phyloP scores from a whole-genome alignment of 139 green algal species.

The Volvox reticuliferus region DNA sequence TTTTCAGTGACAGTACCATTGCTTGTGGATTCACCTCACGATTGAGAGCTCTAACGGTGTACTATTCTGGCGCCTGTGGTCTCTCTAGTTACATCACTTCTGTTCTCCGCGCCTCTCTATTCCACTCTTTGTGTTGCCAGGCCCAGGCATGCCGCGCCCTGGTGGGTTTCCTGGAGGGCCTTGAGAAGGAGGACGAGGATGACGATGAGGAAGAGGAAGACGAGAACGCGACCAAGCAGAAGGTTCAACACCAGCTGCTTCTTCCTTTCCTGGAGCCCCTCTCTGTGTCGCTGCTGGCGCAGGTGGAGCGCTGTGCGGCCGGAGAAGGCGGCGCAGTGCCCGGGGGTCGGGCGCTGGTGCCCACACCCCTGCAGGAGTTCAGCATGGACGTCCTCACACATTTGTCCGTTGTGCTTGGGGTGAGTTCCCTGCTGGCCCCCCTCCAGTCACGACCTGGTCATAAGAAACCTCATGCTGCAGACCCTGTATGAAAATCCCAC shows the following conservation, averaged over 20 bases:
- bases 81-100: no score
- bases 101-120: no score
- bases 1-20: no score
- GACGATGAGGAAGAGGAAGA: slow-evolving; percentile 75
- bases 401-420: background rate
- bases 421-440: background rate
- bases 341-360: slow-evolving; percentile 29
- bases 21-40: no score
- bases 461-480: no score
- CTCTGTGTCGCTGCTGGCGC: slow-evolving; percentile 27
- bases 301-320: slow-evolving; percentile 6
- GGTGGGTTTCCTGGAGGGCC: slow-evolving; percentile 96
- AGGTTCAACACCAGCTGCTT: background rate
- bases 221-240: background rate
- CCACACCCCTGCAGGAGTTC: slow-evolving; percentile 39
- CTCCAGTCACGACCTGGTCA: no score
- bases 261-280: slow-evolving; percentile 22
- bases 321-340: slow-evolving; percentile 23
- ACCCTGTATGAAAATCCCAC: no score
- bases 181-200: slow-evolving; percentile 76
- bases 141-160: slow-evolving; percentile 93
- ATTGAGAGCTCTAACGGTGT: no score
- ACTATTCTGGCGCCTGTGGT: no score
- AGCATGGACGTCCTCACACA: slow-evolving; percentile 20
- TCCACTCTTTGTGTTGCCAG: slow-evolving; percentile 59